Base-by-base conservation (phyloP, 495 filamentous ascomycete species). In the Tricharina praecox region DNA sequence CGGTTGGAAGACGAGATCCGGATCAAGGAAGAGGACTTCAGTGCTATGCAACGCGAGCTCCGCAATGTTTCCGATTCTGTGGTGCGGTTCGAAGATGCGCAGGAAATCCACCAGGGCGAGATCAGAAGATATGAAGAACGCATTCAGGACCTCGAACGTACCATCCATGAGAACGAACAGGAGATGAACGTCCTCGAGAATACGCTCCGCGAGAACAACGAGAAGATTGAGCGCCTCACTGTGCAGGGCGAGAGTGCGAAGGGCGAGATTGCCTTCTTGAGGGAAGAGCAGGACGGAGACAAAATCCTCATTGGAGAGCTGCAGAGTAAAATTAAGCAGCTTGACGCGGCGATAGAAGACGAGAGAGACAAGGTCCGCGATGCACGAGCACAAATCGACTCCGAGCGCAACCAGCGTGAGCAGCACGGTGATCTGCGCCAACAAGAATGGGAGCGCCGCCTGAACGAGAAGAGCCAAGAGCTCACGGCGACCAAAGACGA, bases 281-380 rank as follows among this genome's bases (percentile, higher is more conserved):
- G 92, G 4, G 92, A 97, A 58, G 90, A 97, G 66, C 90, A 96
- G 67, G 90, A 97, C 63, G 78, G 74, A 28, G 92, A 97, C 63
- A 97, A 96, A 72, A 95, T 97, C 59, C 85, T 85, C 62, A 97
- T 96, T 53, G 85, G 90, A 18, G 83, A 95, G 53, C 68, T 96
- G 3, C 85, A 94, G 56, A 79, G 79, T 8, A 74, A 77, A 19
- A 66, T 94, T 11, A 82, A 83, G 61, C 78, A 75, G 28, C 73
- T 77, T 47, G 75, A 85, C 59, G 70, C 79, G 51, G 72, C 67
- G 25, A 66, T 94, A 23, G 70, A 77, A 32, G 86, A 84, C 38
- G 86, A 95, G 57, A 78, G 76, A 58, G 87, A 93, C 39, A 77
- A 81, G 38, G 70, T 74, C 24, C 70, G 72, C 34, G 86, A 93